Base-by-base conservation (phyloP, 1,139 yeast genomes). In the Lodderomyces margitis region DNA sequence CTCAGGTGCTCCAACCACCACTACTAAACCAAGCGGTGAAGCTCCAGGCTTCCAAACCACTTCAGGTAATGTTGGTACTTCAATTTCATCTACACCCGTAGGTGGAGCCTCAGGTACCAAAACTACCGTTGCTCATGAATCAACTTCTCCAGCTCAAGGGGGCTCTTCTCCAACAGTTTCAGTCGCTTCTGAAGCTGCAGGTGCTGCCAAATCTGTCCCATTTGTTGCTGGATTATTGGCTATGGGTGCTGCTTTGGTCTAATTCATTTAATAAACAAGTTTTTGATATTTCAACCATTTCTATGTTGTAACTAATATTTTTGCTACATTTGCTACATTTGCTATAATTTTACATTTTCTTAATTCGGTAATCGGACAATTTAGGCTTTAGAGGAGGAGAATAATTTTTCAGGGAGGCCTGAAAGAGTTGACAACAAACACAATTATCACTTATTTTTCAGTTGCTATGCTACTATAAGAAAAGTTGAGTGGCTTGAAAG, bases 191-290 rank as follows among this genome's bases (percentile, higher is more conserved):
- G 63, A 59, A 46, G 75, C 74, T 66, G 39, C 34, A 17, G 32
- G 34, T 25, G 75, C 74, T 52, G 75, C 74, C 67, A 65, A 68
- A 47, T 75, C 74, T 47, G 75, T 75, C 49, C 65, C 70, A 55
- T 73, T 71, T 19, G 21, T 36, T 15, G 39, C 34, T 16, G 39
- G 39, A 19, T 23, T 36, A 10, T 36, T 36, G 23, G 39, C 34
- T 28, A 17, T 36, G 33, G 39, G 27, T 53, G 76, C 27, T 24
- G 27, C 76, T 67, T 63, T 71, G 57, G 65, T 71, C 64, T 71
- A 70, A 68, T 62, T 51, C 47, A 19, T 12, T 15, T 32, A 21
- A 28, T 14, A n/a, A n/a, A n/a, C n/a, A n/a, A n/a, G n/a, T n/a
- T n/a, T 23, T 23, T 23, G 25, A 11, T 23, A 8, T 11, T 23